Evolutionary conservation across 208 protist genomes (phyloP).

Genomic region (Leishmania lainsoni): DNA sequence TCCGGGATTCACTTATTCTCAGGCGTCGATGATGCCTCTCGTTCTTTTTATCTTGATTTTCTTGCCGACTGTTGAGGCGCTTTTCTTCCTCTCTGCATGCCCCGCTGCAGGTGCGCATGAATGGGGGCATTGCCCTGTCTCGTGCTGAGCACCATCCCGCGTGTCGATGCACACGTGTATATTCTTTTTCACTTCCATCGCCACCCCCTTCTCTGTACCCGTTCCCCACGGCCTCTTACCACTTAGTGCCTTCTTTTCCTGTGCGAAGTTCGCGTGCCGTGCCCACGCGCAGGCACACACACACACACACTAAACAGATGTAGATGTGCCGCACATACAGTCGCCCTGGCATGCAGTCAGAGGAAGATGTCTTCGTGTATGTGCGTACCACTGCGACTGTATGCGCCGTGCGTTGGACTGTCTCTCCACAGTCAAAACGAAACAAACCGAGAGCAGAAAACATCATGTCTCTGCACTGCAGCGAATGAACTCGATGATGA

Average conservation of each 20-base stretch:
- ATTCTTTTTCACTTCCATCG: neutral
- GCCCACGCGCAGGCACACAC: too few relatives aligned
- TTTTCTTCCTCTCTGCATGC: neutral
- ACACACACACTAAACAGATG: neutral
- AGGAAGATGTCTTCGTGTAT: neutral
- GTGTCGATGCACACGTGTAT: neutral
- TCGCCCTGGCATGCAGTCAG: neutral
- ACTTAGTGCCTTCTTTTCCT: neutral
- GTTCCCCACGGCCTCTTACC: neutral
- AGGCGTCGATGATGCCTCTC: neutral
- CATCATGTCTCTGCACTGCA: neutral
- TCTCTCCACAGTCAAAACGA: neutral
- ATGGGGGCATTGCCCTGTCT: neutral
- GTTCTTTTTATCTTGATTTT: too few relatives aligned
- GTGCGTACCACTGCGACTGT: neutral
- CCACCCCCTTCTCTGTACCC: neutral
- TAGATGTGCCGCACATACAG: neutral
- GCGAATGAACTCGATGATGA: neutral
- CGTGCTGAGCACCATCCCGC: neutral
- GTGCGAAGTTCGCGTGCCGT: neutral
- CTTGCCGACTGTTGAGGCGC: neutral
- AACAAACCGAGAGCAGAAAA: neutral
- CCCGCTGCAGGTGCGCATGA: neutral
- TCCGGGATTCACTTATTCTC: neutral
- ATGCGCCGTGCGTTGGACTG: neutral